These are phyloP conservation scores for Kodamaea jinghongensis DNA, from an alignment of 805 yeast species.

Conservation along the genomic window DNA sequence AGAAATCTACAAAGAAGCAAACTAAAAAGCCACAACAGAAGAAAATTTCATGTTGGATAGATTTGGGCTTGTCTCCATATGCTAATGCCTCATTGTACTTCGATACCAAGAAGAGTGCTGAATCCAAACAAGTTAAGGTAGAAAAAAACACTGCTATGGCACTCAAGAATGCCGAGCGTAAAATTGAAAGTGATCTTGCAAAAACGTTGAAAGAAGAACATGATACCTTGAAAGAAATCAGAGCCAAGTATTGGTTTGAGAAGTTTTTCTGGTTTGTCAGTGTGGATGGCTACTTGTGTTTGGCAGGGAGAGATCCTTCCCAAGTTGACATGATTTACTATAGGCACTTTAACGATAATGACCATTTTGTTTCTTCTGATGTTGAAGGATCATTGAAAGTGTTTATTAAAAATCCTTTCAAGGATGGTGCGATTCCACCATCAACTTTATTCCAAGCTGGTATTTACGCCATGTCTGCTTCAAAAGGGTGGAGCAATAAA, in stretches of 20 bases:
- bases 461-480: conserved; percentile 71
- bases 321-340: conserved; percentile 81
- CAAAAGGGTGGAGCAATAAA: conserved; percentile 89
- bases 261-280: conserved; percentile 94
- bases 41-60: conserved; percentile 53
- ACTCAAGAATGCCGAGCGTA: conserved; percentile 75
- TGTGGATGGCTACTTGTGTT: conserved; percentile 79
- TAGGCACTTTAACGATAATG: conserved; percentile 71
- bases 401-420: conserved; percentile 75
- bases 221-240: conserved; percentile 52
- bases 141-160: conserved; percentile 76
- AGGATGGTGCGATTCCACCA: conserved; percentile 74
- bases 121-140: conserved; percentile 75
- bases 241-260: conserved; percentile 87
- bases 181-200: conserved; percentile 69
- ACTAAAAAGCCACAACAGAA: conserved; percentile 12
- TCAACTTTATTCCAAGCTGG: conserved; percentile 89
- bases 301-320: conserved; percentile 79
- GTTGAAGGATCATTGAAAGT: conserved; percentile 72
- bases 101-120: conserved; percentile 70
- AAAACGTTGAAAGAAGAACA: conserved; percentile 55
- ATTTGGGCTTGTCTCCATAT: conserved; percentile 69
- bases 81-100: conserved; percentile 87
- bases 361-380: conserved; percentile 71
- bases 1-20: conserved; percentile 3